Percentiles rank a stretch among this genome's conserved stretches.
Evolutionary conservation across 176 grass and related monocot species (phyloP).

Genomic region (Saccharum officinarum): DNA sequence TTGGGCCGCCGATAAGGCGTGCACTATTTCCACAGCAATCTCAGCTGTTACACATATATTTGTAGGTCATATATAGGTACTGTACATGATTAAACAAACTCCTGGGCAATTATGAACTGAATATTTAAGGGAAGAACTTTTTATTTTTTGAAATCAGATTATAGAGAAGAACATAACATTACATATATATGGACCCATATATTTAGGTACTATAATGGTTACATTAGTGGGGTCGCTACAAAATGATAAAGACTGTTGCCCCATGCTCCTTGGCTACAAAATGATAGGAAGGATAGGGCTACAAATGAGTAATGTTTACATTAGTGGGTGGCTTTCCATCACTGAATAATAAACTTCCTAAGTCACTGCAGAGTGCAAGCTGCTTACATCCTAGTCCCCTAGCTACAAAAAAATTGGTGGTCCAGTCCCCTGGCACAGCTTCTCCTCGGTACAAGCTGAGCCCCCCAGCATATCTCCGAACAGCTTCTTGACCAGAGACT

Average conservation of each 20-base stretch:
- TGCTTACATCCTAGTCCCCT: not conserved
- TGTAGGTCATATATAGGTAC: not conserved
- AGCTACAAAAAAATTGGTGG: not conserved
- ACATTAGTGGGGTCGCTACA: too few relatives aligned
- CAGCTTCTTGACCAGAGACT: not conserved
- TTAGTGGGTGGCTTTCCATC: not conserved
- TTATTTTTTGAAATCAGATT: too few relatives aligned
- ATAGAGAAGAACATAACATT: too few relatives aligned
- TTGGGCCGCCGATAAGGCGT: constrained; percentile 17
- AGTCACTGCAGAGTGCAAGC: not conserved
- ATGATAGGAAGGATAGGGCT: not conserved
- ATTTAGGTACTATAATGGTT: too few relatives aligned
- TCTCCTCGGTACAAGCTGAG: not conserved
- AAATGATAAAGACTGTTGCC: too few relatives aligned
- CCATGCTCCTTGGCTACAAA: too few relatives aligned
- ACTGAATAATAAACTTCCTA: not conserved
- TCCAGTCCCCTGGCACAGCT: not conserved
- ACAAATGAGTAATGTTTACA: not conserved
- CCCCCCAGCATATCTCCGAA: not conserved
- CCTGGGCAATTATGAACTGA: not conserved
- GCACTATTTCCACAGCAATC: not conserved
- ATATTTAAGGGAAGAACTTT: not conserved
- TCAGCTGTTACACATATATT: constrained; percentile 18
- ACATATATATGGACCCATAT: too few relatives aligned
- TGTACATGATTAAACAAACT: constrained; percentile 11